A percentile compares a stretch with the other conserved stretches of the same genome.
Evolutionary conservation across 2,329 filamentous ascomycete genomes (phyloP).

Genomic region (Sodiomyces alkalinus): DNA sequence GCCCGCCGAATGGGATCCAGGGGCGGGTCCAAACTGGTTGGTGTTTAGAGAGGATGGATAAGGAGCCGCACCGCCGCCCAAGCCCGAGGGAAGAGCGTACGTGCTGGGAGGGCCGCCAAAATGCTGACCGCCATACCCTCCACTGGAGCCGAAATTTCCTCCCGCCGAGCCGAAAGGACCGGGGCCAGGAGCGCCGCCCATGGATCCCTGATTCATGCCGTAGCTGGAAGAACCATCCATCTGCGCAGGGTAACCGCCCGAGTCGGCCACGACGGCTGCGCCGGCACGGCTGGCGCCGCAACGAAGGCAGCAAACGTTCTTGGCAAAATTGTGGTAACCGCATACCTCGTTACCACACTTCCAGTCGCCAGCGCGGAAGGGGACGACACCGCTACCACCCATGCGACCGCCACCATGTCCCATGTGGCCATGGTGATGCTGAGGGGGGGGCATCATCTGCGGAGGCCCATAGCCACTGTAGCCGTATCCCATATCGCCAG

Average conservation of each 20-base stretch:
- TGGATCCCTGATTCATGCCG: conserved; percentile 74
- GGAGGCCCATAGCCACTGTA: conserved; percentile 46
- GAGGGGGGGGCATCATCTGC: conserved; percentile 64
- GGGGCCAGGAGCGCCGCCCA: conserved; percentile 68
- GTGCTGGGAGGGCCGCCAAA: conserved; percentile 80
- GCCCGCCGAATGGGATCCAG: conserved; percentile 66
- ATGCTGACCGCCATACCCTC: conserved; percentile 39
- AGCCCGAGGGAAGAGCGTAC: conserved; percentile 74
- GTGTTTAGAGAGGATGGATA: conserved; percentile 73
- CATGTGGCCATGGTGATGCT: conserved; percentile 44
- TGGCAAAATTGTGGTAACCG: conserved; percentile 98
- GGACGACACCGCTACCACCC: conserved; percentile 73
- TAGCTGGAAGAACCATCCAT: conserved; percentile 80
- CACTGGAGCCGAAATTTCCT: conserved; percentile 41
- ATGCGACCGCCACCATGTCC: conserved; percentile 52
- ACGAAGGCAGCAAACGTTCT: conserved; percentile 94
- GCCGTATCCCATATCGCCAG: conserved; percentile 42
- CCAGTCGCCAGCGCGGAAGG: conserved; percentile 97
- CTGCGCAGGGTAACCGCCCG: conserved; percentile 73
- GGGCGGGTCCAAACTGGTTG: conserved; percentile 62
- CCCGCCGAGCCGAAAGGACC: conserved; percentile 58
- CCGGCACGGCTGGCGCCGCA: conserved; percentile 91
- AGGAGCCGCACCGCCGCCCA: conserved; percentile 61
- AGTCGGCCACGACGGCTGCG: conserved; percentile 87
- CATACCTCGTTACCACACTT: conserved; percentile 96